A percentile compares a stretch with the other conserved stretches of the same genome.
Conservation (phyloP, 2,329 filamentous ascomycete genomes). For the Myotisia sp. region DNA sequence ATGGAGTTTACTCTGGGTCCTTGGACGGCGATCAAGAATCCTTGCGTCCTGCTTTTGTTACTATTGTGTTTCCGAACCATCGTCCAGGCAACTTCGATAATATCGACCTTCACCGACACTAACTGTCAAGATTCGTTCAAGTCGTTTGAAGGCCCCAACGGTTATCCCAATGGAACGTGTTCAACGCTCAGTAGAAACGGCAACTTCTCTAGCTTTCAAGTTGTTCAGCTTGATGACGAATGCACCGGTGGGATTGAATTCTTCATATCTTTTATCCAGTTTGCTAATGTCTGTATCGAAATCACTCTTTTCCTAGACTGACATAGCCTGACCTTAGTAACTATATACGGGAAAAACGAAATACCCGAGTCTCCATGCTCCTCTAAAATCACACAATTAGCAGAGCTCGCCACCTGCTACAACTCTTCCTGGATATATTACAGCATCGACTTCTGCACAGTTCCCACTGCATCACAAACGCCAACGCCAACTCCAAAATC, state of each 20-base stretch:
- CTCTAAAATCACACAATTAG: background rate
- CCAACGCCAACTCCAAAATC: background rate
- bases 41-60: background rate
- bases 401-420: slow-evolving; percentile 1
- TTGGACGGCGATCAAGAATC: no score
- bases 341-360: background rate
- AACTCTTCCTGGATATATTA: slow-evolving; percentile 3
- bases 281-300: background rate
- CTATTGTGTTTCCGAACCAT: background rate
- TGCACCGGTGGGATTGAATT: background rate
- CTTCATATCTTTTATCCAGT: background rate
- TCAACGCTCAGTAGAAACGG: background rate
- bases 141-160: slow-evolving; percentile 4
- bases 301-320: no score
- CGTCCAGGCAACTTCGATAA: background rate
- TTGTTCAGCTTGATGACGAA: background rate
- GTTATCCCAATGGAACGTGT: slow-evolving; percentile 3
- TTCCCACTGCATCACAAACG: background rate
- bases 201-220: slow-evolving; percentile 1
- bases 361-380: slow-evolving; percentile 1
- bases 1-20: no score
- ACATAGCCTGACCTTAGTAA: background rate
- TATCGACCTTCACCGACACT: slow-evolving; percentile 1
- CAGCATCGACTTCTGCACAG: slow-evolving; percentile 3
- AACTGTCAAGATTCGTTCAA: background rate